These are phyloP conservation scores for Arthrinium puccinioides DNA, from an alignment of 2,329 filamentous ascomycete genomes.

Conservation along the genomic window DNA sequence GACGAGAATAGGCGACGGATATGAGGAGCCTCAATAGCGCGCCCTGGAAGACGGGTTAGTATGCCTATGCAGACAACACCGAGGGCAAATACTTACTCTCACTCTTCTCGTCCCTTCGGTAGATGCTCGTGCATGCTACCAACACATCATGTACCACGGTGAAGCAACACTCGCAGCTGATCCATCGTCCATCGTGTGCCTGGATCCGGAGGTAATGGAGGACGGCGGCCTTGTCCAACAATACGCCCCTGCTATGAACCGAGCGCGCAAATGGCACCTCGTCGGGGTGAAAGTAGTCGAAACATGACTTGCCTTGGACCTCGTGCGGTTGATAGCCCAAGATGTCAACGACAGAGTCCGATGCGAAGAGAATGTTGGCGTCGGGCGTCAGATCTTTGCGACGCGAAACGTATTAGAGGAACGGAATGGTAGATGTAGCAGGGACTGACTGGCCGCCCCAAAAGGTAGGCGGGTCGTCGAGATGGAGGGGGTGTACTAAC, in stretches of 20 bases:
- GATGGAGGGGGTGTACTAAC: constrained; percentile 40
- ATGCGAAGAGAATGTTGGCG: constrained; percentile 75
- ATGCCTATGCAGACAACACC: too few species aligned
- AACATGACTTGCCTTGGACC: constrained; percentile 68
- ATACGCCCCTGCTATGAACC: constrained; percentile 65
- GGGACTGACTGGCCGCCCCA: too few species aligned
- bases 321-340: constrained; percentile 67
- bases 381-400: constrained; percentile 62
- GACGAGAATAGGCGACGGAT: constrained; percentile 75
- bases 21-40: constrained; percentile 69
- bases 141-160: constrained; percentile 83
- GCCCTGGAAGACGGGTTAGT: constrained; percentile 42
- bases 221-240: constrained; percentile 77
- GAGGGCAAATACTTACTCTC: constrained; percentile 70
- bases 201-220: constrained; percentile 71
- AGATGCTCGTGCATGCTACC: constrained; percentile 77
- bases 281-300: constrained; percentile 80
- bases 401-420: constrained; percentile 1
- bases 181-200: constrained; percentile 62
- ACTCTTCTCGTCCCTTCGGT: constrained; percentile 60
- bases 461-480: not conserved
- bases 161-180: constrained; percentile 83
- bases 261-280: constrained; percentile 69
- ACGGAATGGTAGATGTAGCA: constrained; percentile 10
- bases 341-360: constrained; percentile 72